A percentile compares a stretch with the other conserved stretches of the same genome.
These are phyloP conservation scores for Aspergillus latus DNA, from an alignment of 2,329 filamentous ascomycete genomes.

Conservation along the genomic window DNA sequence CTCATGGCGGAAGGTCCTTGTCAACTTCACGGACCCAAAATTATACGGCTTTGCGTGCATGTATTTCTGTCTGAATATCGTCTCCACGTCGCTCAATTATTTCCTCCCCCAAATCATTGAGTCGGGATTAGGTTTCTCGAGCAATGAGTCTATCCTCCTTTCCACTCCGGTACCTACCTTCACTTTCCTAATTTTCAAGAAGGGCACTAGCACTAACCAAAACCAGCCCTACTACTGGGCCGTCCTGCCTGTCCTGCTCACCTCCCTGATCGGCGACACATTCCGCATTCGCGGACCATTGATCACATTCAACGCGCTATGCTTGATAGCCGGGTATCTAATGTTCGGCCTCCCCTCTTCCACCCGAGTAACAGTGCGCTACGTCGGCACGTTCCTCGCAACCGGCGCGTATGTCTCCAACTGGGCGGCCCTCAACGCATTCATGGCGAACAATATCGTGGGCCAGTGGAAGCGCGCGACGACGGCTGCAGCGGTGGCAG, in stretches of 20 bases:
- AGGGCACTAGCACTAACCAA: not conserved
- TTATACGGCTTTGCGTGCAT: slow-evolving; percentile 64
- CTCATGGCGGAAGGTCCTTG: slow-evolving; percentile 54
- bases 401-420: slow-evolving; percentile 69
- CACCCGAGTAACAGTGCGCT: slow-evolving; percentile 59
- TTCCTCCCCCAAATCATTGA: slow-evolving; percentile 63
- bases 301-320: slow-evolving; percentile 65
- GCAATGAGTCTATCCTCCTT: slow-evolving; percentile 58
- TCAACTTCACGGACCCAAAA: slow-evolving; percentile 60
- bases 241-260: slow-evolving; percentile 62
- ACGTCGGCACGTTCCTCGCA: slow-evolving; percentile 64
- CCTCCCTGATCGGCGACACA: slow-evolving; percentile 62
- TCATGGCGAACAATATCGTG: slow-evolving; percentile 62
- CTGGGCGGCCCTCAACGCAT: slow-evolving; percentile 66
- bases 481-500: slow-evolving; percentile 60
- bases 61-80: slow-evolving; percentile 67
- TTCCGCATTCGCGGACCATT: slow-evolving; percentile 61
- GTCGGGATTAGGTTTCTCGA: slow-evolving; percentile 56
- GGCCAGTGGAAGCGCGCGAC: slow-evolving; percentile 67
- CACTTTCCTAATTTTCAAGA: not conserved
- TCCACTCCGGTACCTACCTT: slow-evolving; percentile 52
- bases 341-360: slow-evolving; percentile 61
- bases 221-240: slow-evolving; percentile 64
- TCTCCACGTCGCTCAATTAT: slow-evolving; percentile 64
- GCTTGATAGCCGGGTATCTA: slow-evolving; percentile 62